These are phyloP conservation scores for Phaeophleospora eucalypticola DNA, from an alignment of 2,329 filamentous ascomycete species.

Conservation along the genomic window DNA sequence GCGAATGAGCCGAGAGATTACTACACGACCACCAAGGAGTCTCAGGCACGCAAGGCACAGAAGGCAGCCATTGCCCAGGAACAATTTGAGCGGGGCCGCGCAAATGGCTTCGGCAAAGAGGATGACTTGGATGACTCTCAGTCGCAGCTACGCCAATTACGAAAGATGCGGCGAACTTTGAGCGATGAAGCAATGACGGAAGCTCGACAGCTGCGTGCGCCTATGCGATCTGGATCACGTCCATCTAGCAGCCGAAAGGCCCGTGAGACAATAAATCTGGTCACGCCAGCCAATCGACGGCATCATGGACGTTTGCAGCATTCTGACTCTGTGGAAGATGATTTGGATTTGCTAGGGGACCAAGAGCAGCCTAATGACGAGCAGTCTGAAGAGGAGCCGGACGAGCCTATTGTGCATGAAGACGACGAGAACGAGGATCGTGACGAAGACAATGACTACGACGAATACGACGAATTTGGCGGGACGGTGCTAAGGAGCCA, in stretches of 20 bases:
- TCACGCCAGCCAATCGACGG: slow-evolving; percentile 30
- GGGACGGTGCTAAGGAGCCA: slow-evolving; percentile 34
- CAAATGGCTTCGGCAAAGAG: slow-evolving; percentile 15
- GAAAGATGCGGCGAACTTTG: slow-evolving; percentile 15
- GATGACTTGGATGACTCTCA: slow-evolving; percentile 17
- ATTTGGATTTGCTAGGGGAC: background rate
- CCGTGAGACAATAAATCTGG: slow-evolving; percentile 23
- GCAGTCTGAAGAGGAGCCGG: slow-evolving; percentile 17
- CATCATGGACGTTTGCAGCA: background rate
- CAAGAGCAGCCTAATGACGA: no score
- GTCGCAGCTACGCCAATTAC: background rate
- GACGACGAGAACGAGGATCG: slow-evolving; percentile 14
- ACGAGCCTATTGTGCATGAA: slow-evolving; percentile 13
- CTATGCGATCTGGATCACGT: background rate
- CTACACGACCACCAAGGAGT: slow-evolving; percentile 44
- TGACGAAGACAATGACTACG: slow-evolving; percentile 21
- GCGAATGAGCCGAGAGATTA: slow-evolving; percentile 37
- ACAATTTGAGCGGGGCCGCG: slow-evolving; percentile 4
- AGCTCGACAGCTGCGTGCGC: background rate
- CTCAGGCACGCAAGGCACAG: slow-evolving; percentile 38
- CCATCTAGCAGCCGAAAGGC: slow-evolving; percentile 15
- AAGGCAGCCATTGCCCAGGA: slow-evolving; percentile 21
- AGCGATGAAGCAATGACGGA: slow-evolving; percentile 22
- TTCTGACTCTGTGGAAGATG: background rate
- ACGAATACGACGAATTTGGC: slow-evolving; percentile 38